Evolutionary conservation across 2,329 filamentous ascomycete species (phyloP), one percentile per base, ranked within the genome.

Genomic region (Botrytis elliptica): DNA sequence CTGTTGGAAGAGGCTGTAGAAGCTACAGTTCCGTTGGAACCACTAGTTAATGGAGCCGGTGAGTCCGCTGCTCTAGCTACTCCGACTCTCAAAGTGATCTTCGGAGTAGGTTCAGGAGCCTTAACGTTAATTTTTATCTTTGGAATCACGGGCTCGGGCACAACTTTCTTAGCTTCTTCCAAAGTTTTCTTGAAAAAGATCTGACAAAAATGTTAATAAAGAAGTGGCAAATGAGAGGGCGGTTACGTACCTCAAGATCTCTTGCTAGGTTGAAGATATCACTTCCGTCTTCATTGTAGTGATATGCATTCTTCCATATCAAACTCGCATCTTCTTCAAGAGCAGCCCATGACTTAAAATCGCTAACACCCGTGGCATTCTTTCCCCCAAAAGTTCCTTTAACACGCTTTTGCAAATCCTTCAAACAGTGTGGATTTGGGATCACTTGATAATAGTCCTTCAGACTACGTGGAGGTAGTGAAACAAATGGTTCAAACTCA

Each of bases 221-320:
- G 18, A 42, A 16, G 20, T 29, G 18, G 22, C 12, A 29, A 57
- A 25, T 38, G 16, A 1, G 42, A 55, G 29, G n/a, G 6, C 14
- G 29, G 44, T 29, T 4, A 78, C 82, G 70, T 84, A 93, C 93
- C 88, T 97, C 91, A 10, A 98, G 88, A 74, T 96, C 90, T 67
- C 90, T 88, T 0, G 94, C 93, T 75, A 96, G 85, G 36, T 88
- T 86, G 76, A 91, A 93, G 70, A 97, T 95, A 25, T 94, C 92
- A 79, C 95, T 97, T 6, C 92, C 93, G 80, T 97, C 94, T 82
- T 97, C 93, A 77, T 98, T 98, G 85, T 95, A 98, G 74, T 91
- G 91, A 79, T 90, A 92, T 0, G 94, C 94, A 82, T 98, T 98
- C 67, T 87, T 88, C 95, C 95, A 98, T 62, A 98, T 90, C 70